Base-by-base conservation (phyloP, 2,329 filamentous ascomycete genomes). In the Diplodia sapinea region DNA sequence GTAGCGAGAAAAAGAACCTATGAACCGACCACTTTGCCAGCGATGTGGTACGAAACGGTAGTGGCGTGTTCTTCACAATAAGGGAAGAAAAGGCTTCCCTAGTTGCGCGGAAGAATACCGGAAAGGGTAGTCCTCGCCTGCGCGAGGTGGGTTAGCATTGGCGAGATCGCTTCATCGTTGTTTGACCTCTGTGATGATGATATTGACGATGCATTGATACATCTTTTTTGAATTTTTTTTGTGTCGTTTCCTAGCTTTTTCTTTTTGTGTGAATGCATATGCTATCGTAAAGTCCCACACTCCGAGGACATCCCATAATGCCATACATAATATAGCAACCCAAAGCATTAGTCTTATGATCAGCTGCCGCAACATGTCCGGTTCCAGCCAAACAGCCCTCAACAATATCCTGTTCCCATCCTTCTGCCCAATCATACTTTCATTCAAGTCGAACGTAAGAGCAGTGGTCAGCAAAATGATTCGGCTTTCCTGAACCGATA, bases 61-160 rank as follows among this genome's bases (percentile, higher is more conserved):
- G 43, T 47, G 43, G 43, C 43, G 43, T 47, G 43, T 47, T 47
- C 17, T n/a, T 47, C 43, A 47, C 43, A 47, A 47, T 47, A 47
- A 47, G 2, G 43, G 23, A 26, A 26, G 3, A 47, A 47, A 20
- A 47, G 20, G 43, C 15, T 20, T 47, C n/a, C 43, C 20, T 47
- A 12, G 8, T 36, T 26, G 23, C 23, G 43, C 43, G 43, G 43
- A 47, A 47, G 43, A 11, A 47, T 9, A 47, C 43, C 43, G 43
- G 43, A 47, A n/a, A 47, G 13, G 38, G 15, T 26, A 26, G 23
- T 17, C 17, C 38, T 43, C 38, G 38, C 15, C 38, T 43, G 38
- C 43, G 17, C 23, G 43, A 47, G 9, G n/a, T 47, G 43, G 43
- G 31, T 33, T 47, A 7, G 9, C 43, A 47, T 20, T 8, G 8